Evolutionary conservation across 352 stramenopile genomes (phyloP), one percentile per base, ranked within the genome.

Genomic region (Thraustochytrium sp.): DNA sequence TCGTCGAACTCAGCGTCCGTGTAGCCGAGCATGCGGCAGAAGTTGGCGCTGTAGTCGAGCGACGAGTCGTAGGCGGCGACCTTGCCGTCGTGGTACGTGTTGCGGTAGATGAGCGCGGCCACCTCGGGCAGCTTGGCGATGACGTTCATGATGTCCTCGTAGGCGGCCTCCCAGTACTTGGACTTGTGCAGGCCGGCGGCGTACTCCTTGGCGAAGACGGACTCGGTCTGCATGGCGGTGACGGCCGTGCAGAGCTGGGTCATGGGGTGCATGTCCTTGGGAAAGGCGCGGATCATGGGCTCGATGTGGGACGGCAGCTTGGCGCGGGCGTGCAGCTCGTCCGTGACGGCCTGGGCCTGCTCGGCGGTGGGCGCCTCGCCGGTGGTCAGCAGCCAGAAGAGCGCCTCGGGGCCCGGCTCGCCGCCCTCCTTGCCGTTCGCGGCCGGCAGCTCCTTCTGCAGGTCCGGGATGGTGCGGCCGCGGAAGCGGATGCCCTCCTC

Each of bases 21-120:
- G 84, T 98, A 98, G 82, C 97, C 97, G 82, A 99, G 91, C 95
- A 99, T 98, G 85, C 94, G 94, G 88, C 92, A 97, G 88, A 99
- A 99, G 91, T 99, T 99, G 83, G 93, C 97, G 80, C 93, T 97
- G 91, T 98, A 99, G 90, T 99, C 97, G 34, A 99, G 90, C 85
- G 91, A 97, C 63, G 88, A 91, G 89, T 99, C 95, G 31, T 88
- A 86, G 82, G 94, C 92, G 86, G 91, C 94, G 18, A 95, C 89
- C 44, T 93, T 88, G 78, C 98, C 96, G 87, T 98, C 95, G 88
- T 98, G 97, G 91, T 97, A 99, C 56, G 96, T 98, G 90, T 97
- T 98, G 85, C 96, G 93, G 90, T 99, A 99, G 88, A 99, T 99
- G 72, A 97, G 92, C 21, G 97, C 94, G 2, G 97, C 96, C 72